Percentiles rank a stretch among this genome's conserved stretches.
These are phyloP conservation scores for Saccharomycopsis sp. DNA, from an alignment of 805 yeast genomes.

Conservation along the genomic window DNA sequence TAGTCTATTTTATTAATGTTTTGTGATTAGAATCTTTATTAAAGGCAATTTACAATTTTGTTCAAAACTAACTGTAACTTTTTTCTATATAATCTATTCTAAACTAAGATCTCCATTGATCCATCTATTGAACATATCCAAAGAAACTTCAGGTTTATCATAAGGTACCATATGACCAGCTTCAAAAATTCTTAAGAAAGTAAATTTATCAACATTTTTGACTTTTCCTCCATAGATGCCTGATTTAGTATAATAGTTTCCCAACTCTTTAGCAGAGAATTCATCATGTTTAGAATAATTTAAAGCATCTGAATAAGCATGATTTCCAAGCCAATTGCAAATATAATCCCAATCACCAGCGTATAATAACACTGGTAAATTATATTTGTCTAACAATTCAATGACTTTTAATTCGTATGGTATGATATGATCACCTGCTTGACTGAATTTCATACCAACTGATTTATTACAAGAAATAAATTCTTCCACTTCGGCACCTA, in stretches of 20 bases:
- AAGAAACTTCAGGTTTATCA: slow-evolving; percentile 69
- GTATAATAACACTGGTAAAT: slow-evolving; percentile 71
- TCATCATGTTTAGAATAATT: slow-evolving; percentile 50
- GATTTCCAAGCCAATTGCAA: slow-evolving; percentile 89
- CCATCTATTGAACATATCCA: slow-evolving; percentile 70
- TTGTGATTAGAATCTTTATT: no score
- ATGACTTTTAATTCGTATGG: slow-evolving; percentile 75
- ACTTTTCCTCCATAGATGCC: slow-evolving; percentile 47
- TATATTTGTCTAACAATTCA: slow-evolving; percentile 41
- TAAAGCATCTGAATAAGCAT: slow-evolving; percentile 65
- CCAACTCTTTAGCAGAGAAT: slow-evolving; percentile 31
- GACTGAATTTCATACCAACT: slow-evolving; percentile 68
- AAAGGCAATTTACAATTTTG: no score
- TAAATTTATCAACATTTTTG: slow-evolving; percentile 58
- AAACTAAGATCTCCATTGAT: slow-evolving; percentile 37
- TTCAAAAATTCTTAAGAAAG: slow-evolving; percentile 66
- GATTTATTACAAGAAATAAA: slow-evolving; percentile 71
- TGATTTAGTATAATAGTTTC: slow-evolving; percentile 26
- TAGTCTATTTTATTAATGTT: no score
- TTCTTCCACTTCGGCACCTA: slow-evolving; percentile 81
- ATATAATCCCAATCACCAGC: slow-evolving; percentile 92
- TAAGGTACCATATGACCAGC: slow-evolving; percentile 94
- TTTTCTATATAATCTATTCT: no score
- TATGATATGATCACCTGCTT: slow-evolving; percentile 87
- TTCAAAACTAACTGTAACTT: no score